Evolutionary conservation across 1,284 basidiomycete genomes (phyloP), one percentile per base, ranked within the genome.

Genomic region (Malassezia restricta): DNA sequence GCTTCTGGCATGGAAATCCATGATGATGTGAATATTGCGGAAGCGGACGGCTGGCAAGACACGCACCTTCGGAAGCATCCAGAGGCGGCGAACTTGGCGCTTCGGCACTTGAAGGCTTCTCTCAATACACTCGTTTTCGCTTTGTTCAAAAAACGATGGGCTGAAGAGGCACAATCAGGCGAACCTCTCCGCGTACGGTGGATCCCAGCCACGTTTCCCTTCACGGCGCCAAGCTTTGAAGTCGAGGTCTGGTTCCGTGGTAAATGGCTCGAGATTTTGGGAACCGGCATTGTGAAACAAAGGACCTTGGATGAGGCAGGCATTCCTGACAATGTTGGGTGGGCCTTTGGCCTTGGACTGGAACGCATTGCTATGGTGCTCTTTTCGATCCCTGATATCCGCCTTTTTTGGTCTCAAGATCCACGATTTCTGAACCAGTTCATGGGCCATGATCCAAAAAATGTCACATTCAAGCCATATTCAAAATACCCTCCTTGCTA

Each of bases 331-430:
- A 91, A 91, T 74, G 81, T 89, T 58, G 90, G 90, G 24, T 99
- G 94, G 94, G 94, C 94, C 0, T 98, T 96, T 66, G 94, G 94
- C 12, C 82, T 99, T 33, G 94, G 94, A 6, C 79, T 99, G 40
- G 94, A 99, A 73, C 82, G 94, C 24, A 94, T 98, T 62, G 90
- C 92, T 29, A 99, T 99, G 94, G 84, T 98, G 57, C 81, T 99
- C 47, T 98, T 86, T 76, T 85, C 83, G 14, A 94, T 98, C 51
- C 94, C 92, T 3, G 94, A 99, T 73, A 98, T 99, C 68, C 86
- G 94, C n/a, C 78, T 99, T 11, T 99, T 99, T 79, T 99, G 94
- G 94, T 91, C 90, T 2, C 75, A 78, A 46, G 94, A 99, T 68
- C 66, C 79, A 15, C 83, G 92, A 8, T 99, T 99, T 79, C 75